These are phyloP conservation scores for Beauveria scarabaeidicola DNA, from an alignment of 2,329 filamentous ascomycete species.

Conservation along the genomic window DNA sequence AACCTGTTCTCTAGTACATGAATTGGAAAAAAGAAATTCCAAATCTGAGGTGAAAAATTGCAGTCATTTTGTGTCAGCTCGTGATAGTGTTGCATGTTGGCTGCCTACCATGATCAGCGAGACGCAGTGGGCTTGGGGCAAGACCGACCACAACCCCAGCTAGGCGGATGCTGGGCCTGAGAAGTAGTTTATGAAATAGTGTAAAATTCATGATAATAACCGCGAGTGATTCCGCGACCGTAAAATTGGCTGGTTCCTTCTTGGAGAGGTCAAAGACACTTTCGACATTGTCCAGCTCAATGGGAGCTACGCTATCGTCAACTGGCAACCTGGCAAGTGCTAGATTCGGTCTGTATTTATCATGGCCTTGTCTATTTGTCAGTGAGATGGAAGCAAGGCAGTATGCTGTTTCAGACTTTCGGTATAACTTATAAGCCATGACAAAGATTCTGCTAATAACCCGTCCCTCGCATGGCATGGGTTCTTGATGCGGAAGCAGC, in stretches of 20 bases:
- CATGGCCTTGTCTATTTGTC: neutral
- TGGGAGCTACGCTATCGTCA: constrained; percentile 15
- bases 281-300: constrained; percentile 15
- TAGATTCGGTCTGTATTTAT: neutral
- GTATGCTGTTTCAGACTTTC: no score
- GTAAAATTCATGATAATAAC: constrained; percentile 15
- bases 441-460: no score
- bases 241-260: constrained; percentile 16
- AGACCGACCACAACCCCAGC: constrained; percentile 13
- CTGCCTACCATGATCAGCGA: constrained; percentile 15
- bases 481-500: no score
- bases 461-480: no score
- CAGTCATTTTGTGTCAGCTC: neutral
- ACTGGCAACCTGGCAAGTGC: constrained; percentile 15
- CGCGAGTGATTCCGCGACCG: constrained; percentile 15
- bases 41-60: neutral
- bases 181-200: constrained; percentile 15
- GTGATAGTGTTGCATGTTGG: constrained; percentile 8
- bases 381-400: neutral
- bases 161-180: constrained; percentile 13
- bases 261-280: constrained; percentile 15
- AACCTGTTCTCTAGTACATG: no score
- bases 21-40: no score
- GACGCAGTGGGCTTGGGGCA: constrained; percentile 17
- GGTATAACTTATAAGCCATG: no score